phyloP scores from a whole-genome alignment of 2,329 filamentous ascomycete genomes.

The Periconia sp. region DNA sequence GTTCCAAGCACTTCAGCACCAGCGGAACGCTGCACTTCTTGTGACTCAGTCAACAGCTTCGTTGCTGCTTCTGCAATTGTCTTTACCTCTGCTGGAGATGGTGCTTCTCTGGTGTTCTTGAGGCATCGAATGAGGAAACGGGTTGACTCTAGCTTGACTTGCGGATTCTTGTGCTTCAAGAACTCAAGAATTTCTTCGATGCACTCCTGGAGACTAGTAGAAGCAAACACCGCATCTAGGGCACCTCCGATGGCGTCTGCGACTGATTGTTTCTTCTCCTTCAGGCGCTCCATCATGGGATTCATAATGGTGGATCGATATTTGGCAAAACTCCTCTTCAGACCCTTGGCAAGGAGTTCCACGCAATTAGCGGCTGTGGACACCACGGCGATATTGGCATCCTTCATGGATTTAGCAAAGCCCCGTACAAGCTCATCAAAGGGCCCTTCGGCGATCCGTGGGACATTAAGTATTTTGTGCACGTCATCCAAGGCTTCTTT shows the following conservation, averaged over 20 bases:
- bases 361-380: conserved; percentile 92
- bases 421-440: conserved; percentile 84
- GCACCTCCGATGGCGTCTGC: conserved; percentile 86
- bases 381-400: conserved; percentile 94
- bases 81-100: conserved; percentile 81
- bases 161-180: conserved; percentile 92
- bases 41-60: conserved; percentile 88
- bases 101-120: conserved; percentile 81
- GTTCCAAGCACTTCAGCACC: conserved; percentile 93
- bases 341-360: conserved; percentile 83
- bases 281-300: conserved; percentile 92
- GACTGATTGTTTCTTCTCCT: conserved; percentile 94
- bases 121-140: conserved; percentile 91
- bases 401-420: conserved; percentile 97
- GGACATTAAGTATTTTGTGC: conserved; percentile 77
- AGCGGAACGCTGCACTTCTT: conserved; percentile 81
- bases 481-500: conserved; percentile 92
- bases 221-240: conserved; percentile 72
- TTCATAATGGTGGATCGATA: conserved; percentile 82
- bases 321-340: conserved; percentile 78
- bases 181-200: conserved; percentile 89
- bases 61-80: conserved; percentile 87
- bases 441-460: conserved; percentile 87
- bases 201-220: conserved; percentile 79
- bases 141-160: conserved; percentile 94